Conservation (phyloP, 306 rosid genomes). For the Hippophae gyantsensis region DNA sequence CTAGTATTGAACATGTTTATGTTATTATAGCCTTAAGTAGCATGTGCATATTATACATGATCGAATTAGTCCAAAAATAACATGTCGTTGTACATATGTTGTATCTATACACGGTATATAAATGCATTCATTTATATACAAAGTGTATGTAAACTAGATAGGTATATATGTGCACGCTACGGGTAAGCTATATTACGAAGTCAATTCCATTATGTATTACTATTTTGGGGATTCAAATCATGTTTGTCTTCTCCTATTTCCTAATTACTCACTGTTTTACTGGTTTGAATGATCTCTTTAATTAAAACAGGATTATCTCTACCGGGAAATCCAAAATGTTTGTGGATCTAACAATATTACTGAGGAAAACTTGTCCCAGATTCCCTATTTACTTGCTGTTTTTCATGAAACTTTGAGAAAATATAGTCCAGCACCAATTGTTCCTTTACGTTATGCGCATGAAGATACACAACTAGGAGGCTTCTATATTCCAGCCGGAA, state of each 20-base stretch:
- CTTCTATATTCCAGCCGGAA: conserved; percentile 70
- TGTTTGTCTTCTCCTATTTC: neutral
- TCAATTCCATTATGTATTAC: too few relatives aligned
- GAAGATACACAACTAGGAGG: conserved; percentile 85
- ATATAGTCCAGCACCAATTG: conserved; percentile 60
- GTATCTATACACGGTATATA: too few relatives aligned
- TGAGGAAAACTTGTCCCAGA: conserved; percentile 51
- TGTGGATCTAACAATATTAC: conserved; percentile 49
- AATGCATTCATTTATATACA: too few relatives aligned
- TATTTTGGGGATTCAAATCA: too few relatives aligned
- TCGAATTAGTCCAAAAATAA: too few relatives aligned
- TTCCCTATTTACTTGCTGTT: conserved; percentile 66
- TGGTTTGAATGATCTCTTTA: neutral
- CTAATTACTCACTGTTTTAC: neutral
- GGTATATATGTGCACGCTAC: too few relatives aligned
- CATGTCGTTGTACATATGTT: too few relatives aligned
- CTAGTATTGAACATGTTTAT: too few relatives aligned
- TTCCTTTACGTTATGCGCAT: conserved; percentile 64
- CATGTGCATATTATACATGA: too few relatives aligned
- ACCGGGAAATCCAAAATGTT: conserved; percentile 33
- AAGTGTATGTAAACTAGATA: too few relatives aligned
- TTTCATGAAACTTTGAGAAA: conserved; percentile 84
- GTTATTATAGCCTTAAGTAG: too few relatives aligned
- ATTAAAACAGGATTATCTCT: conserved; percentile 44
- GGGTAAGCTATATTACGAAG: too few relatives aligned